Evolutionary conservation across 164 flowering plant species (phyloP).

Genomic region (Buxus sempervirens): DNA sequence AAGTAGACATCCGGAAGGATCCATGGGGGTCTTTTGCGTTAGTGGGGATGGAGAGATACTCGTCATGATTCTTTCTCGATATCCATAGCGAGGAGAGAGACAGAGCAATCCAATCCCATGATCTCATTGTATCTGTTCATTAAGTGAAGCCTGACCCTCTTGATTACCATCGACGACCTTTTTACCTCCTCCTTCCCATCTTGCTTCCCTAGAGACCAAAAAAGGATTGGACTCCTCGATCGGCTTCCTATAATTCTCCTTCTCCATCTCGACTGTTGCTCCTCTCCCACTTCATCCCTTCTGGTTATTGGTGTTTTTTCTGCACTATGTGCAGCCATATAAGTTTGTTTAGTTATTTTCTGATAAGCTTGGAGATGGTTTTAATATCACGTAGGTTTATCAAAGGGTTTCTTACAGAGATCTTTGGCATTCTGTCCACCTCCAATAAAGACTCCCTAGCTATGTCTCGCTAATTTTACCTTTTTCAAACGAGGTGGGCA

Average conservation of each 20-base stretch:
- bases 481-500: slow-evolving; percentile 74
- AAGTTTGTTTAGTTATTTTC: not conserved
- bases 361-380: not conserved
- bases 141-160: not conserved
- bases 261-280: slow-evolving; percentile 7
- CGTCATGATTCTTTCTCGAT: too few species aligned
- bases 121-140: not conserved
- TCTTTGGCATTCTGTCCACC: slow-evolving; percentile 99
- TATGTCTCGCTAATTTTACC: not conserved
- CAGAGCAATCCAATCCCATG: slow-evolving; percentile 7
- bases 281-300: not conserved
- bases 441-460: slow-evolving; percentile 25
- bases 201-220: too few species aligned
- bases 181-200: not conserved
- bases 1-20: too few species aligned
- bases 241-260: slow-evolving; percentile 2
- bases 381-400: slow-evolving; percentile 58
- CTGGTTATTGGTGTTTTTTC: too few species aligned
- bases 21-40: too few species aligned
- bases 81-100: slow-evolving; percentile 2
- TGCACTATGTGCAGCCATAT: too few species aligned
- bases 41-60: too few species aligned
- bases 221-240: not conserved
- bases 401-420: slow-evolving; percentile 82
- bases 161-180: not conserved